phyloP scores from a whole-genome alignment of 2,329 filamentous ascomycete genomes.

The Colletotrichum tabaci region DNA sequence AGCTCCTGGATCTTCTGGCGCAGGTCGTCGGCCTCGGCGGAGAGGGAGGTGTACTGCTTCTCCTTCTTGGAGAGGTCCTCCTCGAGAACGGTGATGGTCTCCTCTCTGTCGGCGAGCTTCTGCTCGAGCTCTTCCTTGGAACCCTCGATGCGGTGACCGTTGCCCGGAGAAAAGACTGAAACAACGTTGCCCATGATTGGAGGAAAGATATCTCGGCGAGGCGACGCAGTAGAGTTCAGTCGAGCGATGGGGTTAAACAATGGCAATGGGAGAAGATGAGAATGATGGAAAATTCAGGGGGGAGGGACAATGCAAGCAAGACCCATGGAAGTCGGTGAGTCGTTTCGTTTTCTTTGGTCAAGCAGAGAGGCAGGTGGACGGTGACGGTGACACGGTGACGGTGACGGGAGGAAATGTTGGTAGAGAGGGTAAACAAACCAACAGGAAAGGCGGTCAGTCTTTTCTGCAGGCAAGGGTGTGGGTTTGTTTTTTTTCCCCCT shows the following conservation, averaged over 20 bases:
- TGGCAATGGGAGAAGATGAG: constrained; percentile 1
- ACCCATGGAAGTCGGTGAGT: constrained; percentile 37
- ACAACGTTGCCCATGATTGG: constrained; percentile 57
- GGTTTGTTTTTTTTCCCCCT: constrained; percentile 12
- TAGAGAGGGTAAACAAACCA: constrained; percentile 23
- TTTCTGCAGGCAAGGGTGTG: constrained; percentile 21
- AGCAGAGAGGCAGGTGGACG: constrained; percentile 6
- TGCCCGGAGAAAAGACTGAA: constrained; percentile 54
- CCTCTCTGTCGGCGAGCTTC: constrained; percentile 56
- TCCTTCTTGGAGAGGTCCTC: constrained; percentile 55
- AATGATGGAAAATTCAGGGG: constrained; percentile 22
- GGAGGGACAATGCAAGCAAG: constrained; percentile 30
- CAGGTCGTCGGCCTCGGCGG: constrained; percentile 55
- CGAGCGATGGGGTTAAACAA: background rate
- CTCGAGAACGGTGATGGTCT: constrained; percentile 53
- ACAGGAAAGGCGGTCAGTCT: constrained; percentile 34
- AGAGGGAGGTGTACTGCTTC: constrained; percentile 52
- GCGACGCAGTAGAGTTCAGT: constrained; percentile 18
- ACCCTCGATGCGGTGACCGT: constrained; percentile 53
- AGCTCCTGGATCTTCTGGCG: constrained; percentile 57
- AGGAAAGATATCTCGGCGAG: constrained; percentile 3
- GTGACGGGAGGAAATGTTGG: constrained; percentile 10
- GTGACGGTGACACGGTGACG: background rate
- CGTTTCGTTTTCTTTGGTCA: constrained; percentile 5
- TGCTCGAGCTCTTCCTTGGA: constrained; percentile 53